Evolutionary conservation across 2,329 filamentous ascomycete genomes (phyloP), one percentile per base, ranked within the genome.

Genomic region (Aphanoascus verrucosus): DNA sequence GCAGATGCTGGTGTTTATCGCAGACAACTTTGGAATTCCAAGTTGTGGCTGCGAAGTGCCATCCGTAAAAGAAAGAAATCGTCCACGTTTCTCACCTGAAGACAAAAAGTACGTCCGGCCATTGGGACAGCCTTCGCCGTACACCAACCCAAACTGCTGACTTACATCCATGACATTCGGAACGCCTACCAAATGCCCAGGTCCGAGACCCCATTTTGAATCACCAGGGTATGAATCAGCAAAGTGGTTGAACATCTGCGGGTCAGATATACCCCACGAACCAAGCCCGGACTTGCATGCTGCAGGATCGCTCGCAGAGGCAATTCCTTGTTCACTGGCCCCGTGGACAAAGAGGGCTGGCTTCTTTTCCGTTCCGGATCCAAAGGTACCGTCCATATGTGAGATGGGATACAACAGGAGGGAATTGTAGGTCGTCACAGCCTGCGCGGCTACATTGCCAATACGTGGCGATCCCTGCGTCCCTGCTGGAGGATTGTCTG

Each of bases 161-260:
- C 89, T 95, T 35, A 95, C 80, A 65, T 95, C 90, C 85, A 96
- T 90, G 35, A 86, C 80, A 63, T 96, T 96, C 1, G 87, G 86
- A 20, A 83, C 73, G 14, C 85, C 88, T 8, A 88, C 82, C 49
- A 83, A 65, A 40, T 88, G 83, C 4, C 88, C 89, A 32, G 87
- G 75, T 3, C 86, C 88, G 48, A 90, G 67, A 2, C 91, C 91
- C 69, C 85, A 94, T 34, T 84, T 83, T 15, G 82, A 73, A 55
- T 90, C 77, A 5, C 84, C 82, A 2, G 86, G 83, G 60, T 84
- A 84, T 34, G 85, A 75, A 59, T 95, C 88, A 3, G 85, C 78
- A 58, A 94, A 85, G 63, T 94, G 88, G 37, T 82, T 76, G 58
- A 89, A 85, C 35, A 81, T 75, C 57, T 86, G 85, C 34, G 82